Base-by-base conservation (phyloP, 805 yeast genomes). In the Saturnispora gosingensis region DNA sequence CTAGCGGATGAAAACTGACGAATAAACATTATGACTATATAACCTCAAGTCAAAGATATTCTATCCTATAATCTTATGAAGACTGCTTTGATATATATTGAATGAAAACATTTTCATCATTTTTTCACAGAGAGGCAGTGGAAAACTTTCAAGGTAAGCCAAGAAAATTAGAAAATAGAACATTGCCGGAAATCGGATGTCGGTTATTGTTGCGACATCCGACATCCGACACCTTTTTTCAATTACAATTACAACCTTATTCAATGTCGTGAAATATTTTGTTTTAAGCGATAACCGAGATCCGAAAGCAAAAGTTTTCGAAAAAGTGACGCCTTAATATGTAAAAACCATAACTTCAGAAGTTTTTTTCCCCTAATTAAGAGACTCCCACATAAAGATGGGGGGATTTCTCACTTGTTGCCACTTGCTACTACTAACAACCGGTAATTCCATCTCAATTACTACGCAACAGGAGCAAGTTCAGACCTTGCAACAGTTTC, bases 1-100 rank as follows among this genome's bases (percentile, higher is more conserved):
- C 43, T 30, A 27, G 47, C 13, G 3, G 51, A 42, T 10, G 51
- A 49, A 10, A 49, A 30, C 36, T 40, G 43, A 49, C 51, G 51
- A 32, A 27, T 32, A 16, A 22, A 49, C 43, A 43, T 43, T 7
- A 20, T 24, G 13, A 35, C 15, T 35, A 5, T 18, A 38, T 38
- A 30, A 30, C 2, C 34, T 30, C 34, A 13, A 10, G 13, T 11
- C 15, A 30, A 30, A 10, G 13, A 4, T 30, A 30, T 30, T 4
- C n/a, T 30, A 30, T 10, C 11, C n/a, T 30, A 30, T 30, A 30
- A 13, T 11, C 3, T 11, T 3, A 30, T 13, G n/a, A 30, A 30
- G 15, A 30, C 34, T 13, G 4, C 6, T 30, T 13, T 30, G 5
- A 10, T 7, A 30, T 30, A 30, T 13, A 30, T 9, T 13, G 34